Percentiles rank a stretch among this genome's conserved stretches.
Conservation (phyloP, 2,329 filamentous ascomycete species). For the Epichloe typhina region DNA sequence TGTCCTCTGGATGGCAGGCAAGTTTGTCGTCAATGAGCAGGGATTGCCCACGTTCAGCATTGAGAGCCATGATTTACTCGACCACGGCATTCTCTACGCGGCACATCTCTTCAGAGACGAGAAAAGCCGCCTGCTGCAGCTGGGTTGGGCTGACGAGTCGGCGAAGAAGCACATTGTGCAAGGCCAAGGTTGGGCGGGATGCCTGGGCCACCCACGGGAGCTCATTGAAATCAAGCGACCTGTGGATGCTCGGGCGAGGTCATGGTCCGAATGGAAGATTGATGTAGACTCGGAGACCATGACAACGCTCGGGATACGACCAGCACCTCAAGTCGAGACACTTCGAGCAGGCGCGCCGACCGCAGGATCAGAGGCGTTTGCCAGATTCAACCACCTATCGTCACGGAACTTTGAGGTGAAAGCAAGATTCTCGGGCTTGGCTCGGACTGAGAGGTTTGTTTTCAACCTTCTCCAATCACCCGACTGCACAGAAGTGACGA, state of each 20-base stretch:
- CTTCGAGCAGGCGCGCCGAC: slow-evolving; percentile 1
- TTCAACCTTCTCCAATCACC: slow-evolving; percentile 5
- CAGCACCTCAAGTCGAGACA: slow-evolving; percentile 6
- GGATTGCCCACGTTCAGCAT: slow-evolving; percentile 5
- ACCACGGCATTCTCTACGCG: slow-evolving; percentile 13
- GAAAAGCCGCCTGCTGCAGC: slow-evolving; percentile 6
- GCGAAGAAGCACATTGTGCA: slow-evolving; percentile 6
- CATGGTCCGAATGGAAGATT: slow-evolving; percentile 6
- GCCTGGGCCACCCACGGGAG: slow-evolving; percentile 8
- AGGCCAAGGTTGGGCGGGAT: slow-evolving; percentile 9
- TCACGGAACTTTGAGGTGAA: slow-evolving; percentile 5
- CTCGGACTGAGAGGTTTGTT: slow-evolving; percentile 3
- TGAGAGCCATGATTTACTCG: slow-evolving; percentile 6
- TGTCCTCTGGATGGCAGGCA: slow-evolving; percentile 7
- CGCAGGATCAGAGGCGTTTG: neutral
- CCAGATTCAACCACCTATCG: neutral
- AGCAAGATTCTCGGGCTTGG: slow-evolving; percentile 2
- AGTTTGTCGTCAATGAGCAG: neutral
- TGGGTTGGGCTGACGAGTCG: slow-evolving; percentile 10
- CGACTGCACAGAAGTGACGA: slow-evolving; percentile 7
- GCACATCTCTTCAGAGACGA: slow-evolving; percentile 12
- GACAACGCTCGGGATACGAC: slow-evolving; percentile 9
- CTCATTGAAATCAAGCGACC: slow-evolving; percentile 5
- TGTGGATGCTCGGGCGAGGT: neutral
- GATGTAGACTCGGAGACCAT: slow-evolving; percentile 5